Base-by-base conservation (phyloP, 352 stramenopile species). In the Pythium angustatum region DNA sequence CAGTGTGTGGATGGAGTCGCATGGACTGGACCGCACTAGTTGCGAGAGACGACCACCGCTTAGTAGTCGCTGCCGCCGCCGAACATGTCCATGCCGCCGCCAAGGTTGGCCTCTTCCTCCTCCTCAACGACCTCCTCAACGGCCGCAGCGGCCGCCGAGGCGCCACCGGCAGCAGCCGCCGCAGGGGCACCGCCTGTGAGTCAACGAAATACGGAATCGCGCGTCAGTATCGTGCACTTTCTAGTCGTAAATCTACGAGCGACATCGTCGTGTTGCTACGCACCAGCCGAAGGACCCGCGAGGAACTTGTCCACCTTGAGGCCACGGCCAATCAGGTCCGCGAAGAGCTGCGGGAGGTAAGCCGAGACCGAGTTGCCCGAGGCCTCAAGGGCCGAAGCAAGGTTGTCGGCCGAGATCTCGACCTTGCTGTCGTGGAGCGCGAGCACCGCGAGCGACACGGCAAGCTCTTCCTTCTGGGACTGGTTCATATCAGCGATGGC, bases 281-380 rank as follows among this genome's bases (percentile, higher is more conserved):
- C 75, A 93, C 87, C 87, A 76, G 87, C 85, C 68, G 87, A 96
- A 57, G 87, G 87, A 53, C 87, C 85, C 61, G 85, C 87, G 36
- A 96, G 79, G 81, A 94, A 91, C 79, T 94, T 94, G 70, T 93
- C 85, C 45, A 96, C 78, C 74, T 87, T 85, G 64, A 94, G 77
- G 69, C 85, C 85, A 50, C 84, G 84, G 71, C 70, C 71, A 63
- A 94, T 85, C 62, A 93, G 74, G 71, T 94, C 85, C 31, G 87
- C 82, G 72, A 93, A 96, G 69, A 96, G 83, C 68, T 83, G 74
- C 45, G 87, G 84, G 28, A 94, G 44, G 83, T 92, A 91, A 48
- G 85, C 71, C 54, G 83, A 60, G 62, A 96, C 87, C 47, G 83
- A 77, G 78, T 91, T 90, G 75, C 78, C 78, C 72, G 87, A 91